Base-by-base conservation (phyloP, 345 rosid species). In the Rhizophora apiculata region DNA sequence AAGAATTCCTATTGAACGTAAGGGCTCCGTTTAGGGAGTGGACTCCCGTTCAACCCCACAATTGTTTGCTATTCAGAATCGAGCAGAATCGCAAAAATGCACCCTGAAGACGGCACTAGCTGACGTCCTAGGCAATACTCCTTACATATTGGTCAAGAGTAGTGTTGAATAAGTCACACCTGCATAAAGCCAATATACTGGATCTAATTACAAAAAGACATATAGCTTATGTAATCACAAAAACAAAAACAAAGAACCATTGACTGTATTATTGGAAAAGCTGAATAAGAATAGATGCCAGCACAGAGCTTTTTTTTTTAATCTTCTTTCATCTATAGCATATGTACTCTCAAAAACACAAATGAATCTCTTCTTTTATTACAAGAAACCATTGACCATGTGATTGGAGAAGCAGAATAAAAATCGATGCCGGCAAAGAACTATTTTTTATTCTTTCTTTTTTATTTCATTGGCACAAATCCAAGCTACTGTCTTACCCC, bases 101-200 rank as follows among this genome's bases (percentile, higher is more conserved):
- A 39, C 49, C 49, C 1, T 13, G 49, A 11, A 43, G 49, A 13
- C 49, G 27, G 31, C 30, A 20, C 39, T 32, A 55, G 68, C 27
- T 6, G 55, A 10, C 37, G 22, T n/a, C 11, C 79, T 84, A 91
- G 1, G 92, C 83, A 74, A 91, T 86, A 82, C 89, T 88, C 80
- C 96, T 87, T 39, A 88, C 89, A 26, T 89, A 87, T 76, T 89
- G 97, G 73, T 87, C 93, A 49, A 94, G 88, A 57, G 86, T 69
- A 32, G 95, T 86, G 65, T 84, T 78, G 80, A 88, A 91, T 62
- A 91, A 69, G 60, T 87, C 93, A 73, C 85, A 91, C 93, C 97
- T 91, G 62, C 56, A 78, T 2, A 67, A 66, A 46, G 32, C 61
- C 68, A 65, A 43, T 59, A 46, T 52, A 24, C 24, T 24, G 24